Percentiles rank a stretch among this genome's conserved stretches.
phyloP scores from a whole-genome alignment of 768 basidiomycete species.

The Phaeotremella fagi region DNA sequence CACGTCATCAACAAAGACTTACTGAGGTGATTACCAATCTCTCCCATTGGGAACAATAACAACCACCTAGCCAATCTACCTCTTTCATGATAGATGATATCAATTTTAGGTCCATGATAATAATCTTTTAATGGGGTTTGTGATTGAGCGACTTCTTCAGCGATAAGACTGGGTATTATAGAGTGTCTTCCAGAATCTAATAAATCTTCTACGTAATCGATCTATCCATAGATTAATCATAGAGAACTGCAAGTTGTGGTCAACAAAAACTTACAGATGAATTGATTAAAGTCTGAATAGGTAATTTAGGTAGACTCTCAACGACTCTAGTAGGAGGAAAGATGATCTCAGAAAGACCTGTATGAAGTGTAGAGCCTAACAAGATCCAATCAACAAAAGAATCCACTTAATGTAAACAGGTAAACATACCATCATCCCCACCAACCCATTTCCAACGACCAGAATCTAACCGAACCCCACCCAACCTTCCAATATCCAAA shows the following conservation, averaged over 20 bases:
- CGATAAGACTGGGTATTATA: neutral
- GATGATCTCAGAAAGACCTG: too few species aligned
- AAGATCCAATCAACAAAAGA: neutral
- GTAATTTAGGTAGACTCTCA: neutral
- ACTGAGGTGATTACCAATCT: conserved; percentile 25
- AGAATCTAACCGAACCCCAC: conserved; percentile 16
- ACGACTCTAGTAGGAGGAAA: neutral
- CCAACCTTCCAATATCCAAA: conserved; percentile 26
- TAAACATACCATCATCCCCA: neutral
- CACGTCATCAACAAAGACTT: neutral
- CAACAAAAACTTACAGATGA: neutral
- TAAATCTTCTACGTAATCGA: neutral
- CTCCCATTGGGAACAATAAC: conserved; percentile 16
- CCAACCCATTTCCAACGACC: conserved; percentile 18
- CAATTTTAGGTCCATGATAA: conserved; percentile 13
- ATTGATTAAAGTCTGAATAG: neutral
- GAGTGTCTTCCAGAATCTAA: neutral
- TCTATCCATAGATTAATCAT: too few species aligned
- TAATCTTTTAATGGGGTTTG: conserved; percentile 1
- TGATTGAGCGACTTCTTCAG: neutral
- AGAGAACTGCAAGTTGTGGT: neutral
- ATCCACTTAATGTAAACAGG: neutral
- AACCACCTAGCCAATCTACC: conserved; percentile 12
- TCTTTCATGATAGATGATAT: conserved; percentile 5
- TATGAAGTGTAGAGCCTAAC: too few species aligned